Evolutionary conservation across 192 early-diverging fungal species (phyloP), one percentile per base, ranked within the genome.

Genomic region (Chytriomyces sp.): DNA sequence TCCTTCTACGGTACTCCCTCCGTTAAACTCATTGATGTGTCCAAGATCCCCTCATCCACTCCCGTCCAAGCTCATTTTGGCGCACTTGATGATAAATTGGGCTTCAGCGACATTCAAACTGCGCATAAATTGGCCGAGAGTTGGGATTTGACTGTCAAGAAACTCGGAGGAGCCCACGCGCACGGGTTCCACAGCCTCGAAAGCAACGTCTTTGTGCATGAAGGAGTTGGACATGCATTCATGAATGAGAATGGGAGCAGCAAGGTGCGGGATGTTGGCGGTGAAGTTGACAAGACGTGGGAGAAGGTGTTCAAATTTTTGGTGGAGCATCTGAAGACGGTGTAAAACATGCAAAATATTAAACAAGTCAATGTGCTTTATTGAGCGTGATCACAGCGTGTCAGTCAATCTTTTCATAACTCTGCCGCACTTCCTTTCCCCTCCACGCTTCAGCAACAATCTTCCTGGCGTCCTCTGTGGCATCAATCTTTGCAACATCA

Each of bases 41-140:
- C 78, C 44, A 35, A 66, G 24, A 71, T 79, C 26, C 78, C 78
- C 24, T 49, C 63, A 6, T 53, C 50, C 26, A 79, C 78, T 16
- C 78, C 78, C 11, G 64, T 66, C 23, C 78, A 79, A 61, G 78
- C 72, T 7, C 78, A 79, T 64, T 79, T 79, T 28, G 78, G 78
- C 35, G 69, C 62, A 65, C 16, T 26, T 2, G 78, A 79, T 50
- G 60, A 59, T 8, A 64, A 75, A 49, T 20, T 57, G 10, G 78
- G 78, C 24, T 75, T 79, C 61, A 23, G 46, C 11, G 78, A 79
- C 59, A 16, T 68, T 45, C 61, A 57, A 4, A 75, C 78, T 8
- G 78, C 78, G 7, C 28, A 72, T 18, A 45, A 24, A 20, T 72
- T 79, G 18, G 78, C 70, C 43, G 48, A 75, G 43, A 76, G 6